Conservation (phyloP, 371 early-diverging fungal species). For the Basidiobolus meristosporus region DNA sequence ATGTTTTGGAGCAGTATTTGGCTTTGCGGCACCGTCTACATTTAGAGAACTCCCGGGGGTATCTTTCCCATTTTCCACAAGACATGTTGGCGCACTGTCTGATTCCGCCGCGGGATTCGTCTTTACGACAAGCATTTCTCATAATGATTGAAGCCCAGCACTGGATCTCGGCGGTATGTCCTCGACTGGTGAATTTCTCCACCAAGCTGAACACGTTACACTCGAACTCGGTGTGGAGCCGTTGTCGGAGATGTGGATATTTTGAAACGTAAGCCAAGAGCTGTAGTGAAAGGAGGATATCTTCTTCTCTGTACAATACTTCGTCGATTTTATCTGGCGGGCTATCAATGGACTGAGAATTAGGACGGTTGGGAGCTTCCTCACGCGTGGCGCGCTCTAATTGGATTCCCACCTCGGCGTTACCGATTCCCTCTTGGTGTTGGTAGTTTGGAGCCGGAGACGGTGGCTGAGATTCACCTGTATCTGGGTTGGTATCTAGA, state of each 20-base stretch:
- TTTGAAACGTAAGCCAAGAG: constrained; percentile 74
- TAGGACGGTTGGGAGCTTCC: too few relatives aligned
- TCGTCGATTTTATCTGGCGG: constrained; percentile 19
- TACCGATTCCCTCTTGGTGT: too few relatives aligned
- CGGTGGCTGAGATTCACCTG: too few relatives aligned
- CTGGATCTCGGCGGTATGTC: constrained; percentile 40
- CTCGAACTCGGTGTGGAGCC: constrained; percentile 35
- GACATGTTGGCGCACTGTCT: constrained; percentile 56
- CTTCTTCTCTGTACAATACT: constrained; percentile 57
- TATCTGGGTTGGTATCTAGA: too few relatives aligned
- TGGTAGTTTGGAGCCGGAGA: too few relatives aligned
- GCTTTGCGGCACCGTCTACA: constrained; percentile 65
- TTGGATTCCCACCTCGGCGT: too few relatives aligned
- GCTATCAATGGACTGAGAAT: constrained; percentile 8
- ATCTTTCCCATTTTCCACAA: constrained; percentile 56
- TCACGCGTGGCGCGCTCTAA: too few relatives aligned
- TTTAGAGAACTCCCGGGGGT: constrained; percentile 61
- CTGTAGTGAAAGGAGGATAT: constrained; percentile 67
- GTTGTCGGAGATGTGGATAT: constrained; percentile 45
- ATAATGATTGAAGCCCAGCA: constrained; percentile 66
- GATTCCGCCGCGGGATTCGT: constrained; percentile 42
- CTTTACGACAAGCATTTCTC: constrained; percentile 63
- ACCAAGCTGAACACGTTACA: constrained; percentile 52
- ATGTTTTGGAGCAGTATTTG: constrained; percentile 51
- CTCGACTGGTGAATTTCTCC: constrained; percentile 45